Percentiles rank a stretch among this genome's conserved stretches.
phyloP scores from a whole-genome alignment of 2,329 filamentous ascomycete species.

The Ramularia collo-cygni region DNA sequence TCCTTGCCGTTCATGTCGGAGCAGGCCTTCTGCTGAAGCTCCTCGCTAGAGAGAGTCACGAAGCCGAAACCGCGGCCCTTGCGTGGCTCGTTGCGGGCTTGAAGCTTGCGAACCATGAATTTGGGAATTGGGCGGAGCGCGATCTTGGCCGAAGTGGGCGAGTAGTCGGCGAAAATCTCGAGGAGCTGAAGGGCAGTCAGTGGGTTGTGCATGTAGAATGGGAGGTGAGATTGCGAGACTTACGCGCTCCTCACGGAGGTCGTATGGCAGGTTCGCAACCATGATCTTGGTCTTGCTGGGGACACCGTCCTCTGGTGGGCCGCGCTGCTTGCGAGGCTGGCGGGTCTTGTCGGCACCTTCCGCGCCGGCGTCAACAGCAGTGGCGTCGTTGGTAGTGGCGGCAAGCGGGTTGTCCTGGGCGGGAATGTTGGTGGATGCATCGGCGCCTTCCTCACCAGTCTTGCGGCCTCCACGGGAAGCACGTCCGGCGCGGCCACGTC shows the following conservation, averaged over 20 bases:
- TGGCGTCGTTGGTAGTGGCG: slow-evolving; percentile 47
- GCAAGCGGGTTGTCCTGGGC: slow-evolving; percentile 45
- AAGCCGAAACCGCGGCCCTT: slow-evolving; percentile 99
- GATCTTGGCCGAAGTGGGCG: slow-evolving; percentile 93
- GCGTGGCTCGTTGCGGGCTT: slow-evolving; percentile 93
- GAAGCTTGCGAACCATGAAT: slow-evolving; percentile 99
- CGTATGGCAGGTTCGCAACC: slow-evolving; percentile 98
- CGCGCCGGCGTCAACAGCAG: slow-evolving; percentile 48
- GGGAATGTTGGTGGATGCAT: slow-evolving; percentile 45
- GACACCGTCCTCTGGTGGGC: slow-evolving; percentile 92
- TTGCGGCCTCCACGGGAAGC: slow-evolving; percentile 57
- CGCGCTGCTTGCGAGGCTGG: slow-evolving; percentile 70
- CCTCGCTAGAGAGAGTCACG: slow-evolving; percentile 90
- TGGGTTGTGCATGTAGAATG: slow-evolving; percentile 2
- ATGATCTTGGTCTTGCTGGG: slow-evolving; percentile 99
- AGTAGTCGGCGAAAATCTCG: slow-evolving; percentile 90
- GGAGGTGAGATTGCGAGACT: slow-evolving; percentile 25
- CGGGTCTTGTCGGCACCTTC: slow-evolving; percentile 43
- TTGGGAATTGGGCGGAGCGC: slow-evolving; percentile 95
- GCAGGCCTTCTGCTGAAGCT: slow-evolving; percentile 95
- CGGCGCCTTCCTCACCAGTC: slow-evolving; percentile 32
- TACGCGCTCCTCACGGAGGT: slow-evolving; percentile 96
- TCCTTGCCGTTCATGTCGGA: slow-evolving; percentile 99
- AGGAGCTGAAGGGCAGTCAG: slow-evolving; percentile 62
- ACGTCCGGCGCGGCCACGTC: slow-evolving; percentile 55